Base-by-base conservation (phyloP, 768 basidiomycete species). In the Tylopilus sp. region DNA sequence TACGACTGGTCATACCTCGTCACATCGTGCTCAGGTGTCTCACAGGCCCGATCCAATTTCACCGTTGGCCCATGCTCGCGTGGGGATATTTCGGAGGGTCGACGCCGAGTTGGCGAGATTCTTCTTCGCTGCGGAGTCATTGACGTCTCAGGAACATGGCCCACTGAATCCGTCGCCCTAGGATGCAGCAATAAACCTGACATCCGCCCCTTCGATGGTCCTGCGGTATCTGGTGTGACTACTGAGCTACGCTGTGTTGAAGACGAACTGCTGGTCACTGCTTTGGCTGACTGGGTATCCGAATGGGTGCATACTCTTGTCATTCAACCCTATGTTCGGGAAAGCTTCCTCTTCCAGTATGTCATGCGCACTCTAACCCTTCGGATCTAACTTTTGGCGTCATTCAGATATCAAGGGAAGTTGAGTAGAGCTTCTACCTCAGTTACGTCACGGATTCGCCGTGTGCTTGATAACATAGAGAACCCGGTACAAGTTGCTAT, bases 401-500 rank as follows among this genome's bases (percentile, higher is more conserved):
- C 25, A 50, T 34, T 21, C 33, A 70, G 66, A 45, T 60, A 64
- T 53, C 51, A 55, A 13, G 52, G 54, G 28, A 53, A 42, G 30
- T 48, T 49, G 11, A 47, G 40, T 26, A 37, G 41, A 24, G 54
- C 36, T 17, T 45, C 55, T 12, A 12, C 50, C 31, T 59, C 55
- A 2, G 41, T 61, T 28, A 60, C 53, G 7, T 47, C 33, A 17
- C 66, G 59, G 13, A 64, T 70, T 33, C 60, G 45, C 47, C 55
- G 50, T 40, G 55, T 62, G 29, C 54, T 70, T 43, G 33, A 45
- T 33, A n/a, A 40, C 16, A 53, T 72, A 29, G 38, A 44, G 38
- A 69, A 68, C 53, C 70, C 69, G 9, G 52, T 58, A 38, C 63
- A 67, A 25, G 66, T 70, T 14, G 55, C 41, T 38, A 51, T 70